phyloP scores from a whole-genome alignment of 768 basidiomycete species.

The Phaeotremella skinneri region DNA sequence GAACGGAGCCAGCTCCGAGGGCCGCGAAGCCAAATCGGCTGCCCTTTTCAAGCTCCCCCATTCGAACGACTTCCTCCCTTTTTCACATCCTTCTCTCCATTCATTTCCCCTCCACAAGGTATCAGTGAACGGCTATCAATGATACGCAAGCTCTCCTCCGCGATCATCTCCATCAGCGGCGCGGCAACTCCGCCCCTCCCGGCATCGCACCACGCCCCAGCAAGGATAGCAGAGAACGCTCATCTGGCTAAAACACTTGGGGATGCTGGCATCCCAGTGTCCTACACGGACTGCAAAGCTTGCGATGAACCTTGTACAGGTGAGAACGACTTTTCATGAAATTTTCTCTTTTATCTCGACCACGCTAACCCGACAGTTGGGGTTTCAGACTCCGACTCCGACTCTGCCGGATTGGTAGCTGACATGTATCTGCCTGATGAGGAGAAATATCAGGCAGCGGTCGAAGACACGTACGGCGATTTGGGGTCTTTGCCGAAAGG shows the following conservation, averaged over 20 bases:
- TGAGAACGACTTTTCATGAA: slow-evolving; percentile 54
- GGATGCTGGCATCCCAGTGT: slow-evolving; percentile 64
- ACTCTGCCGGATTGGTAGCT: slow-evolving; percentile 40
- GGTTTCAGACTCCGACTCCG: slow-evolving; percentile 22
- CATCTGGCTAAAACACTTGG: slow-evolving; percentile 55
- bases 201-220: slow-evolving; percentile 23
- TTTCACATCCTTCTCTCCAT: too few species aligned
- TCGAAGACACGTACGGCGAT: slow-evolving; percentile 28
- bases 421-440: slow-evolving; percentile 44
- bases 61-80: too few species aligned
- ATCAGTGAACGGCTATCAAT: too few species aligned
- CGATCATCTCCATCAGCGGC: slow-evolving; percentile 9
- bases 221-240: slow-evolving; percentile 22
- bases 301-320: slow-evolving; percentile 77
- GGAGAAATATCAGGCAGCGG: slow-evolving; percentile 50
- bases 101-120: too few species aligned
- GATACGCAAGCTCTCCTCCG: slow-evolving; percentile 32
- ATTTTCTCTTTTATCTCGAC: background rate
- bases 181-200: slow-evolving; percentile 3
- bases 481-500: slow-evolving; percentile 62
- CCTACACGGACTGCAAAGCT: slow-evolving; percentile 65
- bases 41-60: too few species aligned
- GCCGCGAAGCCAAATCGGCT: too few species aligned
- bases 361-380: background rate
- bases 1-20: too few species aligned